Evolutionary conservation across 2,329 filamentous ascomycete species (phyloP).

Genomic region (Penicillium sp.): DNA sequence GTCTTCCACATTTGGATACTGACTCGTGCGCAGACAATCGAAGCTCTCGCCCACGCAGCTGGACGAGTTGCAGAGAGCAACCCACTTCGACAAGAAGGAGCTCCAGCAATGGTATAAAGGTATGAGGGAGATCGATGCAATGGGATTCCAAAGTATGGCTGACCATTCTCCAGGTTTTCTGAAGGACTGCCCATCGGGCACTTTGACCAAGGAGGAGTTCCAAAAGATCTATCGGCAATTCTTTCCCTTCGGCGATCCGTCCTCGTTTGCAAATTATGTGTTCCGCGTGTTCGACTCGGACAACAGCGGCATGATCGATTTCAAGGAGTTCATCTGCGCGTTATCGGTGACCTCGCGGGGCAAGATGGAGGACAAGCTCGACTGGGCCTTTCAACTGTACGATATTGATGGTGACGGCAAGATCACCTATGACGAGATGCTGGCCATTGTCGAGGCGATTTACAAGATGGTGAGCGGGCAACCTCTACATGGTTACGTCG

Average conservation of each 20-base stretch:
- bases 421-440: constrained; percentile 99
- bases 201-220: constrained; percentile 96
- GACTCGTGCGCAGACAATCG: constrained; percentile 66
- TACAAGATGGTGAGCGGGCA: constrained; percentile 84
- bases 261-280: constrained; percentile 96
- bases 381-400: constrained; percentile 99
- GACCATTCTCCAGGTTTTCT: constrained; percentile 66
- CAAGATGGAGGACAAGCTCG: constrained; percentile 98
- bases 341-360: constrained; percentile 93
- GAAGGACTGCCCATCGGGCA: constrained; percentile 95
- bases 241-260: constrained; percentile 97
- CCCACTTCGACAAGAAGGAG: constrained; percentile 99
- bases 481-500: not conserved
- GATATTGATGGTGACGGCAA: constrained; percentile 98
- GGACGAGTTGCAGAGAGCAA: constrained; percentile 89
- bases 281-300: constrained; percentile 99
- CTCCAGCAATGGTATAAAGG: constrained; percentile 99
- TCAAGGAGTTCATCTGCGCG: constrained; percentile 99
- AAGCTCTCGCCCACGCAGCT: constrained; percentile 97
- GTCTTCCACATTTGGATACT: not conserved
- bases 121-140: constrained; percentile 41
- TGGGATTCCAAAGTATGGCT: not conserved
- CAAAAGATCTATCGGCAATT: constrained; percentile 99
- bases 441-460: constrained; percentile 96
- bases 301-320: constrained; percentile 95